Evolutionary conservation across 2,329 filamentous ascomycete species (phyloP).

Genomic region (Exophiala dermatitidis): DNA sequence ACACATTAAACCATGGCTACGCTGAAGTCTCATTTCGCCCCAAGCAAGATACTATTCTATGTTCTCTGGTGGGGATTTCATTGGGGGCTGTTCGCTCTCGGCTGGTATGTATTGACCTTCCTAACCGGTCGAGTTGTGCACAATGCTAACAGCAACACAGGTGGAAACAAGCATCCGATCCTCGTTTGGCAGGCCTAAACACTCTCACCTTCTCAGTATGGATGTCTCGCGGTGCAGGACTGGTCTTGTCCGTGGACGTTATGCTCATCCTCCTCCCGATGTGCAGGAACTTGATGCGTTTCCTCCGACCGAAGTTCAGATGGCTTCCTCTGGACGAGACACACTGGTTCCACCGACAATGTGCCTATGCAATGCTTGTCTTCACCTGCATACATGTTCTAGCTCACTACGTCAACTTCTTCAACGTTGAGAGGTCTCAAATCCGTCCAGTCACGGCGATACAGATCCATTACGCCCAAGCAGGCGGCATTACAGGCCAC

Average conservation of each 20-base stretch:
- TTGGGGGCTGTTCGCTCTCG: constrained; percentile 68
- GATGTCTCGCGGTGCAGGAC: constrained; percentile 87
- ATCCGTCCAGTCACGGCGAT: constrained; percentile 73
- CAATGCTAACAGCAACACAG: constrained; percentile 41
- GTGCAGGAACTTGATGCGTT: constrained; percentile 82
- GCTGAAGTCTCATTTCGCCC: constrained; percentile 23
- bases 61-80: constrained; percentile 74
- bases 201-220: constrained; percentile 80
- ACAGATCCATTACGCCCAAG: constrained; percentile 83
- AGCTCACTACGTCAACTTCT: constrained; percentile 97
- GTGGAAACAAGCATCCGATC: constrained; percentile 67
- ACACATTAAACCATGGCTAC: constrained; percentile 16
- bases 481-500: constrained; percentile 90
- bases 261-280: constrained; percentile 88
- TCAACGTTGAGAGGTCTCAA: constrained; percentile 81
- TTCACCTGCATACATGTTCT: constrained; percentile 71
- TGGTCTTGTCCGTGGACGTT: constrained; percentile 75
- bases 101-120: constrained; percentile 58
- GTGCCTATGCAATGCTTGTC: constrained; percentile 79
- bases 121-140: constrained; percentile 21
- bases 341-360: constrained; percentile 91
- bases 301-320: constrained; percentile 74
- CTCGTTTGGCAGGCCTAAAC: constrained; percentile 69
- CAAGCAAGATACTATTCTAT: constrained; percentile 67
- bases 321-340: constrained; percentile 94